Evolutionary conservation across 345 rosid genomes (phyloP), one percentile per base, ranked within the genome.

Genomic region (Lagerstroemia speciosa): DNA sequence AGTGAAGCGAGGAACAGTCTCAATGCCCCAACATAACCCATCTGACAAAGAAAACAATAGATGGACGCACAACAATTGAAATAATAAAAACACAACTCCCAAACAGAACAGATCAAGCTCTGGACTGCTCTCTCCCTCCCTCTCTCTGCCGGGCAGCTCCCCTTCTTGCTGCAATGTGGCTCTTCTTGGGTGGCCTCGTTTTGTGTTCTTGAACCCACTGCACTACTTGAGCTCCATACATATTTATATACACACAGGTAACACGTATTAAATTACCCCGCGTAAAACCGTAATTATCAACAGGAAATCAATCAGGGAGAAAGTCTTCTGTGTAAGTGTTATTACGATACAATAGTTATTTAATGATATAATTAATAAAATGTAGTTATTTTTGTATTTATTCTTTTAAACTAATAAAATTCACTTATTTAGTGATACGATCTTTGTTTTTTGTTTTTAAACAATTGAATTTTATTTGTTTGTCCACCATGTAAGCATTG

Each of bases 121-220:
- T 63, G 66, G 24, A 2, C 45, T 63, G 43, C 27, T 63, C 41
- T 32, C 19, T 30, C 67, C 22, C 65, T 67, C 46, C 5, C 3
- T 34, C 45, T 48, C 52, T 29, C 69, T 12, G 33, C 24, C 34
- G 31, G n/a, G 16, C 53, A 61, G 45, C 20, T 11, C 33, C 15
- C 26, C 50, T 78, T 72, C 69, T 64, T 70, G 52, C 75, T 69
- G 73, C 76, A 71, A 80, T 77, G 81, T 81, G 87, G 85, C 80
- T 81, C 48, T 67, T 77, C 48, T 72, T 72, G 84, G 77, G 72
- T 87, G 90, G 90, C 68, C 88, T 83, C 75, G 80, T 63, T 78
- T 67, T 79, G 69, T 71, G 83, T 43, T 36, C 30, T 41, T 37
- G 48, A 45, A 17, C 27, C 38, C 70, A 41, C 26, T 27, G 32